Evolutionary conservation across 768 basidiomycete genomes (phyloP).

Genomic region (Lactifluus volemus): DNA sequence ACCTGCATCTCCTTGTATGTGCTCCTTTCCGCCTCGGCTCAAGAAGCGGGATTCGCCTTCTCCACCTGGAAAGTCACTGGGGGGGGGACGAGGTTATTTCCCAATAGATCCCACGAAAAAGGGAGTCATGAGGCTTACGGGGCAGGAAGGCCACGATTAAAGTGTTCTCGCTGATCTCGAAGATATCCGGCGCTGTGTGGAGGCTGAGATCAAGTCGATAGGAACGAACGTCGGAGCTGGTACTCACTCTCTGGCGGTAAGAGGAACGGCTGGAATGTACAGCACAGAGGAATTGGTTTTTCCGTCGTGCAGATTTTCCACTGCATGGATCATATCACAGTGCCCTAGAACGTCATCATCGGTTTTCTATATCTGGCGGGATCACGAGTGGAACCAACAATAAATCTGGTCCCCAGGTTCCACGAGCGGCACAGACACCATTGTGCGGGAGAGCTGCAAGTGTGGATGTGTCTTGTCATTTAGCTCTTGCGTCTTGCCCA

Average conservation of each 20-base stretch:
- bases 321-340: conserved; percentile 37
- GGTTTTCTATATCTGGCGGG: not conserved
- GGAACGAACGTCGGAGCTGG: not conserved
- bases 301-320: conserved; percentile 45
- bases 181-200: conserved; percentile 43
- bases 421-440: conserved; percentile 65
- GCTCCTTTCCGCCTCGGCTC: conserved; percentile 33
- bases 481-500: conserved; percentile 34
- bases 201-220: not conserved
- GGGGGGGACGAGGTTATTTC: not conserved
- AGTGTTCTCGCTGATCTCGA: conserved; percentile 50
- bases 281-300: conserved; percentile 56
- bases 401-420: conserved; percentile 71
- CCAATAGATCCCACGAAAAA: not conserved
- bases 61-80: conserved; percentile 49
- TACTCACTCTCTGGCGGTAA: conserved; percentile 41
- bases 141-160: conserved; percentile 50
- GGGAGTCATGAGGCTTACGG: conserved; percentile 27
- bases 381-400: conserved; percentile 28
- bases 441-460: conserved; percentile 49
- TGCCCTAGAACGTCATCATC: conserved; percentile 21
- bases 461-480: conserved; percentile 58
- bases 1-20: conserved; percentile 25
- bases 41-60: conserved; percentile 32
- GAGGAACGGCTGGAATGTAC: conserved; percentile 70